Base-by-base conservation (phyloP, 164 flowering plant genomes). In the Dillenia suffruticosa region DNA sequence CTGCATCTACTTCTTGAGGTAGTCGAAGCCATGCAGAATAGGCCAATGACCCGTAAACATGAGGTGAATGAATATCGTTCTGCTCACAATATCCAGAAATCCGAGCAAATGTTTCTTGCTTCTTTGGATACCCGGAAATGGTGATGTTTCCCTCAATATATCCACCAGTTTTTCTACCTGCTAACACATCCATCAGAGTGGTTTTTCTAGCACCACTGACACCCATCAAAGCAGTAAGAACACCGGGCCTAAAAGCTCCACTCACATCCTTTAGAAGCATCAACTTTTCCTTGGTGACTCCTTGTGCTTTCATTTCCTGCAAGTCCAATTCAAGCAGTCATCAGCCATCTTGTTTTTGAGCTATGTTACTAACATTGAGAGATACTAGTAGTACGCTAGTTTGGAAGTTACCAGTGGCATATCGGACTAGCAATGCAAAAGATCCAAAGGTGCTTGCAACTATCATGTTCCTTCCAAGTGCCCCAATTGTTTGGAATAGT, bases 221-320 rank as follows among this genome's bases (percentile, higher is more conserved):
- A 32, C 40, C 40, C 40, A 32, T 80, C 13, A 80, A 72, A 15
- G 83, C 83, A 26, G 81, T 80, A 40, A 80, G 64, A 43, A 80
- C 70, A 32, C 40, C 7, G 6, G 40, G 40, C 40, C 40, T 32
- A 32, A 32, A 32, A 32, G 40, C 40, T 32, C 40, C 40, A 6
- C 40, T 32, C 40, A 32, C 40, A 32, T 7, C 40, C 40, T 32
- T 32, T 32, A 32, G 54, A 49, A 80, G 81, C 58, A 72, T 70
- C 16, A 80, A 66, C 17, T 66, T 46, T 16, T 72, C 73, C 59
- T 77, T 73, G 16, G 57, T 7, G 13, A 75, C 16, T 1, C 83
- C 83, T 51, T 80, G 74, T 9, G 51, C 62, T 74, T 77, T 85
- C 87, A 88, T 82, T 82, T 85, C 87, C 90, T 87, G 74, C 44